Base-by-base conservation (phyloP, 495 filamentous ascomycete species). In the Darksidea phi region DNA sequence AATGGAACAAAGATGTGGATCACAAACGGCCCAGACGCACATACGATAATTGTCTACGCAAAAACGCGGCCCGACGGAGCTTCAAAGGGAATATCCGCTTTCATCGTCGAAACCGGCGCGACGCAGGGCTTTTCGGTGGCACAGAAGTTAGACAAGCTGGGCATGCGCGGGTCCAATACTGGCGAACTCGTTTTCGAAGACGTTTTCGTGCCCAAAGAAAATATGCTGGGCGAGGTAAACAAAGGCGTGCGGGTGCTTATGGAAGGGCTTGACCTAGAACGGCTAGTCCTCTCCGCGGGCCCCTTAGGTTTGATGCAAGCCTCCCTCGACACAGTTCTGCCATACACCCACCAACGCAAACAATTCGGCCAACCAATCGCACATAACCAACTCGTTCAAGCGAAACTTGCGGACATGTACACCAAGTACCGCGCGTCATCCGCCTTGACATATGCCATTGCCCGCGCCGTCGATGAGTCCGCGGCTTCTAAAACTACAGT, bases 1-100 rank as follows among this genome's bases (percentile, higher is more conserved):
- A 90, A 89, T 65, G 94, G 94, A 13, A 89, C 88, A 21, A 98
- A 98, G 81, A 97, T 98, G 94, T 98, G 94, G 94, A 98, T 98
- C 63, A 98, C 94, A 25, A 98, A 98, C 70, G 94, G 94, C 13
- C 94, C 94, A 15, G 95, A 97, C 67, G 94, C 92, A 42, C 83
- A 96, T 72, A 78, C 85, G 25, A 82, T 97, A 13, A 82, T 98
- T 48, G 91, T 98, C 20, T 98, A 98, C 74, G 94, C 94, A 18
- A 98, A 98, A 77, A 96, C 95, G 6, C 81, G 84, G 42, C 93
- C 93, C 17, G 80, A 86, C 10, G 82, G 79, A 54, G 93, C 80
- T 18, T 89, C 86, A 62, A 96, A 94, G 75, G 95, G 95, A 46
- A 96, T 98, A 74, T 95, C 93, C 0, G 94, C 93, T 38, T 96